Percentiles rank a stretch among this genome's conserved stretches.
phyloP scores from a whole-genome alignment of 352 stramenopile genomes.

The Phytophthora cactorum region DNA sequence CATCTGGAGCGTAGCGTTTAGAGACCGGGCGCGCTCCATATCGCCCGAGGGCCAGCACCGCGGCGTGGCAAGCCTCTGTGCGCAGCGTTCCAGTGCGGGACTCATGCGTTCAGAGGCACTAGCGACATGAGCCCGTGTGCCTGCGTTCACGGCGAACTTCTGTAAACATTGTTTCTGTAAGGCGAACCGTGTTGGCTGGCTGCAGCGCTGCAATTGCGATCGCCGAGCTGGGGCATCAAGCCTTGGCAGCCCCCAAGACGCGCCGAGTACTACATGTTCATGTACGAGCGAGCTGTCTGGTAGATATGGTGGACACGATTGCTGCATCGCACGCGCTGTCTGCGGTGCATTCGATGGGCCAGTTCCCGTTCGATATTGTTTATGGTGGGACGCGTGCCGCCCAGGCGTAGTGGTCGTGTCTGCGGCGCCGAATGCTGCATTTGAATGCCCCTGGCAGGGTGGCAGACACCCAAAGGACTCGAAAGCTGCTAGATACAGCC shows the following conservation, averaged over 20 bases:
- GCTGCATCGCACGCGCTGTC: constrained; percentile 6
- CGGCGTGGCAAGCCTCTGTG: constrained; percentile 13
- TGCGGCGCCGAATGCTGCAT: background rate
- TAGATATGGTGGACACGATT: constrained; percentile 6
- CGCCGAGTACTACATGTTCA: too few species aligned
- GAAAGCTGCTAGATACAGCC: background rate
- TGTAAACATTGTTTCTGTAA: too few species aligned
- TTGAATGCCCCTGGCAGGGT: background rate
- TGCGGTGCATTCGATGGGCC: background rate
- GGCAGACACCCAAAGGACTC: background rate
- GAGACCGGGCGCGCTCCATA: constrained; percentile 5
- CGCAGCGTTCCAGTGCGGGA: constrained; percentile 25
- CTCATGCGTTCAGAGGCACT: constrained; percentile 10
- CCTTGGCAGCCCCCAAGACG: background rate
- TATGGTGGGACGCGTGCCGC: constrained; percentile 21
- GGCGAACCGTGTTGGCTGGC: background rate
- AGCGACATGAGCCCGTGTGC: constrained; percentile 10
- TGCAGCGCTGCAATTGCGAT: background rate
- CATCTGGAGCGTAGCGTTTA: constrained; percentile 28
- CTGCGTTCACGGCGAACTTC: background rate
- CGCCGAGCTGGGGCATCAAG: background rate
- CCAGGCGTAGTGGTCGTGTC: constrained; percentile 10
- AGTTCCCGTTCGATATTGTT: constrained; percentile 30
- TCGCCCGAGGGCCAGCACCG: background rate
- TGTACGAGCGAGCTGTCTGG: background rate